Base-by-base conservation (phyloP, 306 rosid species). In the Gleditsia sinensis region DNA sequence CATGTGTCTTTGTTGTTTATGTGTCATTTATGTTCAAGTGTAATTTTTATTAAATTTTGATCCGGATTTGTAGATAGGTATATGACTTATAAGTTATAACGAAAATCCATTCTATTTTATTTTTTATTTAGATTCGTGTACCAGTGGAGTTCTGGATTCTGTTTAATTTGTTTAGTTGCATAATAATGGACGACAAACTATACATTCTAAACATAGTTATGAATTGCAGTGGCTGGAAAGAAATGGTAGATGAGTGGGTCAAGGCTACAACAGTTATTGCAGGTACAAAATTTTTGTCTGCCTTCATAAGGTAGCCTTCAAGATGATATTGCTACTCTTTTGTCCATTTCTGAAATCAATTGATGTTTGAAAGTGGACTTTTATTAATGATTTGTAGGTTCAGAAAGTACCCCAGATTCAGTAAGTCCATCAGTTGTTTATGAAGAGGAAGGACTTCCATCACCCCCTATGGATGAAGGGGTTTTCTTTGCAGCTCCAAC, bases 381-480 rank as follows among this genome's bases (percentile, higher is more conserved):
- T 64, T 54, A 45, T 43, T 49, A 9, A 56, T 54, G 70, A 54
- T 37, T 71, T 80, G 73, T 39, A 71, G 92, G 57, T 24, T 72
- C 90, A 17, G 95, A 86, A 66, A 91, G 84, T 58, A 90, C 96
- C 33, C 92, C 97, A 0, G 97, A 92, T 75, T 90, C 95, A 12
- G 76, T 76, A 30, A 78, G 88, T 74, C 92, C 93, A 9, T 83
- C 96, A 45, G 83, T 74, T 12, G 78, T 86, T 30, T 86, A 84
- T 40, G 92, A 86, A 78, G 98, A 89, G 51, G 97, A 85, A 69
- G 98, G 99, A 58, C 93, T 94, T 59, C 96, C 99, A 19, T 92
- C 93, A 45, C 96, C 96, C 83, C 99, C 99, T 49, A 28, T 94
- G 81, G 99, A 94, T 61, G 97, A 90, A 55, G 89, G 86, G 30